Conservation (phyloP, 352 stramenopile species). For the Phytophthora multivora region DNA sequence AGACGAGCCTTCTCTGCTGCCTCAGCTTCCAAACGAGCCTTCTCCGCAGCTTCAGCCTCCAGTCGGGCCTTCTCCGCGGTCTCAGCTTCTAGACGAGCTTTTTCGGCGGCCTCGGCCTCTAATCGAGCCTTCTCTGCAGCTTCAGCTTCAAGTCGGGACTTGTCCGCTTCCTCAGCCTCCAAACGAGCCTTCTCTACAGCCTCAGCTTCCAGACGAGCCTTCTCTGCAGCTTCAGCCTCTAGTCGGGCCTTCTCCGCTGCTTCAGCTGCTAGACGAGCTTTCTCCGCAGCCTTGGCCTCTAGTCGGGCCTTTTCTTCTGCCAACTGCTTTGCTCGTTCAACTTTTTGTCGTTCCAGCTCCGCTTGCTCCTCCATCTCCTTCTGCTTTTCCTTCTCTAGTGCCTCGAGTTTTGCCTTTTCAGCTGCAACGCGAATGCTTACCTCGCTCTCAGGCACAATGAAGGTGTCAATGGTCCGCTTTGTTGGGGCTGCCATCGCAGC, state of each 20-base stretch:
- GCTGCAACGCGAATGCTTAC: constrained; percentile 41
- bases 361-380: constrained; percentile 36
- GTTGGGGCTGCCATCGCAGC: constrained; percentile 1
- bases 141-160: background rate
- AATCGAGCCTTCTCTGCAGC: background rate
- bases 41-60: background rate
- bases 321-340: constrained; percentile 14
- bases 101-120: background rate
- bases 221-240: background rate
- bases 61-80: background rate
- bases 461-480: constrained; percentile 40
- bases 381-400: constrained; percentile 46
- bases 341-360: constrained; percentile 30
- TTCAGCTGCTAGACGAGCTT: background rate
- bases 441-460: constrained; percentile 42
- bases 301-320: constrained; percentile 12
- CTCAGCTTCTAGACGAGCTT: background rate
- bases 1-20: background rate
- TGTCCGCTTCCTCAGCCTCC: background rate
- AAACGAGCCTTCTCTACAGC: background rate
- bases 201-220: background rate
- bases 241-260: background rate
- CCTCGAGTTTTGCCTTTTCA: constrained; percentile 51
- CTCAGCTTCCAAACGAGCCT: background rate
- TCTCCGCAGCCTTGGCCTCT: background rate